Conservation (phyloP, 78 protist genomes). For the Dictyostelium citrinum region DNA sequence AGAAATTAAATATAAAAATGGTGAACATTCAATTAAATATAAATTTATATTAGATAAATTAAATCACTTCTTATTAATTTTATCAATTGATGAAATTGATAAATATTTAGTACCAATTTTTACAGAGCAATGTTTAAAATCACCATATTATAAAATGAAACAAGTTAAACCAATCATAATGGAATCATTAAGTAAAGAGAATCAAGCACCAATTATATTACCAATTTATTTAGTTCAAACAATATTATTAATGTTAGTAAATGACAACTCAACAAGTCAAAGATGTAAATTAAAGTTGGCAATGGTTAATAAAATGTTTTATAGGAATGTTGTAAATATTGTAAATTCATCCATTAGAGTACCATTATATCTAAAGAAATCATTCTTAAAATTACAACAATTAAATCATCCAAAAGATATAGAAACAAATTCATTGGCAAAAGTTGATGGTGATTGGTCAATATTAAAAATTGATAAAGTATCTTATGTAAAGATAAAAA, state of each 20-base stretch:
- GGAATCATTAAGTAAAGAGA: not conserved
- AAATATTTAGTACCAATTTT: not conserved
- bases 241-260: not conserved
- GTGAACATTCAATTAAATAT: not conserved
- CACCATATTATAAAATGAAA: not conserved
- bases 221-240: not conserved
- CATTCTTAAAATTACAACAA: not conserved
- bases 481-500: not conserved
- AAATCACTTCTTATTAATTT: not conserved
- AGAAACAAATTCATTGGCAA: not conserved
- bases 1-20: not conserved
- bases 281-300: not conserved
- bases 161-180: not conserved
- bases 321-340: not conserved
- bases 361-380: not conserved
- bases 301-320: not conserved
- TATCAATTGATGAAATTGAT: constrained; percentile 1
- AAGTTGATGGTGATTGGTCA: not conserved
- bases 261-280: not conserved
- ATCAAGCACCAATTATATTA: not conserved
- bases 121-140: not conserved
- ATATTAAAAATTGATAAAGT: not conserved
- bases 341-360: not conserved
- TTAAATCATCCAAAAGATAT: not conserved
- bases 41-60: not conserved